These are phyloP conservation scores for Camellia oleifera DNA, from an alignment of 179 eudicot species.

Conservation along the genomic window DNA sequence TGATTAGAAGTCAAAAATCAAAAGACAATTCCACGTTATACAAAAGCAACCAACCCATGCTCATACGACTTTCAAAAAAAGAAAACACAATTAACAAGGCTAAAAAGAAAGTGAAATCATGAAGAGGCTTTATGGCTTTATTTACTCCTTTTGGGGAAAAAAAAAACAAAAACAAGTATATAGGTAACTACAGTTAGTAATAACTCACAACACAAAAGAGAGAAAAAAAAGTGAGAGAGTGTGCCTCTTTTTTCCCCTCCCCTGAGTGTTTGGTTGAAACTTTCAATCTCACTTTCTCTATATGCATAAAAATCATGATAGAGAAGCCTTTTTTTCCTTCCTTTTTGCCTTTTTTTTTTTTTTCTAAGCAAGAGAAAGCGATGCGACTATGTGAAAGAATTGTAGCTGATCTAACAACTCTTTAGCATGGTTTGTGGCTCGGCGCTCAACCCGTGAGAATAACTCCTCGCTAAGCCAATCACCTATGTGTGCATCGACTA, in stretches of 20 bases:
- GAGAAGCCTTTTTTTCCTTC: not conserved
- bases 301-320: not conserved
- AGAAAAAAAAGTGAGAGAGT: not conserved
- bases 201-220: not conserved
- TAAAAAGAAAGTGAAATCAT: too few relatives aligned
- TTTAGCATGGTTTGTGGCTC: slow-evolving; percentile 66
- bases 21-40: too few relatives aligned
- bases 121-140: too few relatives aligned
- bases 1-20: too few relatives aligned
- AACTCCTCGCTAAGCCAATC: slow-evolving; percentile 67
- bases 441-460: slow-evolving; percentile 52
- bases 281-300: not conserved
- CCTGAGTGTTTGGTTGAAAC: not conserved
- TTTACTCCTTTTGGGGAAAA: too few relatives aligned
- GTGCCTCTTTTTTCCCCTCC: not conserved
- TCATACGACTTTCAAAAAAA: too few relatives aligned
- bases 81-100: too few relatives aligned
- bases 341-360: not conserved
- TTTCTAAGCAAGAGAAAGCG: slow-evolving; percentile 54
- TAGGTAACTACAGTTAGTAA: too few relatives aligned
- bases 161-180: too few relatives aligned
- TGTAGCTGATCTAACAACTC: slow-evolving; percentile 74
- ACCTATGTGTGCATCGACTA: slow-evolving; percentile 89
- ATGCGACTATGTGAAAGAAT: slow-evolving; percentile 86
- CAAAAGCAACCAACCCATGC: too few relatives aligned